Base-by-base conservation (phyloP, 371 early-diverging fungal genomes). In the Syncephalastrum sp. region DNA sequence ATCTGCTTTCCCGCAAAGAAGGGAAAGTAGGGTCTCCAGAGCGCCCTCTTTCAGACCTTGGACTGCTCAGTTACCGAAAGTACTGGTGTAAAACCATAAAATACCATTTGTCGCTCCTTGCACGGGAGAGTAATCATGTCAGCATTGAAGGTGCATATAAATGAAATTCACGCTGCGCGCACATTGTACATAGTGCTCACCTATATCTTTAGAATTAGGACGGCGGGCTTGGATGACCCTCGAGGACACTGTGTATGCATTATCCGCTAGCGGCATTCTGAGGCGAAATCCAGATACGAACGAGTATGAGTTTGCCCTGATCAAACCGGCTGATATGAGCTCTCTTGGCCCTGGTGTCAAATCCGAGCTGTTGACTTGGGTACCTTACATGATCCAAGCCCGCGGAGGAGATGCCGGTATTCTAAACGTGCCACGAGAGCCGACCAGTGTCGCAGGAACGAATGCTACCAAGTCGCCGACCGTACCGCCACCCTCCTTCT, bases 11-110 rank as follows among this genome's bases (percentile, higher is more conserved):
- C 13, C 86, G 88, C 68, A 88, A 86, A 53, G 99, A 99, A 68
- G 86, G 82, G 23, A 87, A 87, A 54, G 72, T 87, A 0, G 99
- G 99, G 15, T 89, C 97, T 1, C 99, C 99, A 4, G 99, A 99
- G 67, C 95, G 95, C 64, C 99, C 99, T 3, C 72, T 99, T 25
- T 96, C 97, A n/a, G 98, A 98, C 70, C 82, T 99, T 7, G 99
- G 99, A 0, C 77, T 98, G 46, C 69, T 98, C 4, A 90, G 91
- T 41, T 99, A 98, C 63, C 80, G 87, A 38, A 84, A 79, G 15
- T 98, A 93, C 75, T 98, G 98, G 98, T 56, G 56, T 64, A 24
- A 65, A 68, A 24, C 59, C 78, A 13, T 60, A 69, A 24, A 62
- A 68, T 54, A 70, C 93, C n/a, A 86, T 88, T 50, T 99, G 92